Evolutionary conservation across 2,329 filamentous ascomycete species (phyloP).

Genomic region (Cladosporium sp.): DNA sequence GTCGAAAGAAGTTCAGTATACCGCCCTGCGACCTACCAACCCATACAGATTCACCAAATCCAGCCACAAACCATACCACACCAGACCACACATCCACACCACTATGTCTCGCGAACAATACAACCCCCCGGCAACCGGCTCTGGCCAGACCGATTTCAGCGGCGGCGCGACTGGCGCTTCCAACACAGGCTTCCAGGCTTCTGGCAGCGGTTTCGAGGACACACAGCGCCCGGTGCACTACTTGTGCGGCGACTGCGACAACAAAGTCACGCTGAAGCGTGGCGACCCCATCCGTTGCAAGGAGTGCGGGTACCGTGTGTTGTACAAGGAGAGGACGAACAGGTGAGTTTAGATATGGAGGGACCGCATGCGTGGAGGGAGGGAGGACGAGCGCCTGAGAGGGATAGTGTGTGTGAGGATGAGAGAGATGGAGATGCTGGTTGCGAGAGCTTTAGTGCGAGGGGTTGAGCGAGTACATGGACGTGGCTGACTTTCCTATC

Average conservation of each 20-base stretch:
- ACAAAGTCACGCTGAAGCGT: conserved; percentile 69
- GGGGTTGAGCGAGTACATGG: neutral
- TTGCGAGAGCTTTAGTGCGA: too few relatives aligned
- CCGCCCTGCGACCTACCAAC: neutral
- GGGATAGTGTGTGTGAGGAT: neutral
- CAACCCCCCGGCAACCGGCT: conserved; percentile 60
- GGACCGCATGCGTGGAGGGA: neutral
- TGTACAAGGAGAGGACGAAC: conserved; percentile 98
- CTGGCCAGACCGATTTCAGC: conserved; percentile 33
- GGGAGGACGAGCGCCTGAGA: neutral
- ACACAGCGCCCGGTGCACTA: conserved; percentile 45
- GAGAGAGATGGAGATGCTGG: neutral
- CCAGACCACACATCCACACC: conserved; percentile 2
- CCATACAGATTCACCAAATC: neutral
- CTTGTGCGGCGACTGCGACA: conserved; percentile 77
- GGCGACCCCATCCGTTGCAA: conserved; percentile 81
- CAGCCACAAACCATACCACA: neutral
- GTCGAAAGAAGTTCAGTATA: conserved; percentile 7
- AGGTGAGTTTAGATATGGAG: conserved; percentile 63
- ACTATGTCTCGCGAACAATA: conserved; percentile 64
- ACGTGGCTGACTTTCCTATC: too few relatives aligned
- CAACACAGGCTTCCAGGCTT: conserved; percentile 41
- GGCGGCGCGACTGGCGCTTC: conserved; percentile 20
- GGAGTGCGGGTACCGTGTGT: conserved; percentile 88
- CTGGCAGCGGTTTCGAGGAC: conserved; percentile 59